These are phyloP conservation scores for Exophiala phaeomuriformis DNA, from an alignment of 2,329 filamentous ascomycete genomes.

Conservation along the genomic window DNA sequence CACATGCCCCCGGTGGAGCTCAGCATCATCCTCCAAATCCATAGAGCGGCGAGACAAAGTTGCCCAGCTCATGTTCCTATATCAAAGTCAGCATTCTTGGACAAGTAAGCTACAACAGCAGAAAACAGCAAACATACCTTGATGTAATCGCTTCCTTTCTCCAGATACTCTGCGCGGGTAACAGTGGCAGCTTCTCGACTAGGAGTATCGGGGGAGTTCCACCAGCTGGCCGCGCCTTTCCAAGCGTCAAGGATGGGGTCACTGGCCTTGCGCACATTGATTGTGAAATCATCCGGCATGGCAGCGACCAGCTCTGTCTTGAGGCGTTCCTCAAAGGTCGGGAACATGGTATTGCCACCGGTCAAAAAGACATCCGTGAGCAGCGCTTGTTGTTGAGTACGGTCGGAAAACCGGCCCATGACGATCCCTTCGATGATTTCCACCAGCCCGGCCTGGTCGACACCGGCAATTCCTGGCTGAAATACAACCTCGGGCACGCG, in stretches of 20 bases:
- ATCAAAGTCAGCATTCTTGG: constrained; percentile 4
- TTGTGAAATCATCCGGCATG: constrained; percentile 59
- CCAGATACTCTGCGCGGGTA: constrained; percentile 72
- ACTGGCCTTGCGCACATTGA: constrained; percentile 65
- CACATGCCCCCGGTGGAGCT: too few species aligned
- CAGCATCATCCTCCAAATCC: constrained; percentile 12
- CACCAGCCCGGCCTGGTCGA: constrained; percentile 87
- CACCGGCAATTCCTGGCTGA: constrained; percentile 80
- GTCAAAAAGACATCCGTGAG: constrained; percentile 86
- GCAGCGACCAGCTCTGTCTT: constrained; percentile 63
- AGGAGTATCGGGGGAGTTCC: constrained; percentile 45
- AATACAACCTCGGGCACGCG: constrained; percentile 90
- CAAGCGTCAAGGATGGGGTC: constrained; percentile 83
- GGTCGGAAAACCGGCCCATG: constrained; percentile 63
- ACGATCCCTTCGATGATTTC: constrained; percentile 90
- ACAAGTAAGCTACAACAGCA: background rate
- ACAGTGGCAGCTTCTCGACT: constrained; percentile 60
- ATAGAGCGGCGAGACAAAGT: constrained; percentile 17
- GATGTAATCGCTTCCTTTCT: constrained; percentile 90
- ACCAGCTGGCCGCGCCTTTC: constrained; percentile 87
- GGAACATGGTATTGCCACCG: constrained; percentile 83
- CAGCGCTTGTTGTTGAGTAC: constrained; percentile 57
- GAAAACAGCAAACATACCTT: constrained; percentile 50
- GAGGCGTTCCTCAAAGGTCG: constrained; percentile 77
- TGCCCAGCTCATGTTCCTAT: constrained; percentile 25